Evolutionary conservation across 2,329 filamentous ascomycete species (phyloP), one percentile per base, ranked within the genome.

Genomic region (Phyllachora maydis): DNA sequence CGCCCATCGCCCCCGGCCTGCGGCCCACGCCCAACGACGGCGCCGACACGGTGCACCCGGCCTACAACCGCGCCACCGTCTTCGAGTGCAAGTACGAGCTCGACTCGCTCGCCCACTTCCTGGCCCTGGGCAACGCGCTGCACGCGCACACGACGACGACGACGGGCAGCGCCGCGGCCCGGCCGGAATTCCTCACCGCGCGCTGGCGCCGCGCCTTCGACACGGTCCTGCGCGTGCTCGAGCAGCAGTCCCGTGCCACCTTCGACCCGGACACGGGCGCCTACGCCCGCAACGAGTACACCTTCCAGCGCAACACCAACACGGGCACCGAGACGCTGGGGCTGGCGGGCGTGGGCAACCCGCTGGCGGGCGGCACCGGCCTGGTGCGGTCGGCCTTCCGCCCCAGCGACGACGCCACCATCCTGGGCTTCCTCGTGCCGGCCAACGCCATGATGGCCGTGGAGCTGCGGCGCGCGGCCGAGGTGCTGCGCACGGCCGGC

Each of bases 51-150:
- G 88, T 98, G 0, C 81, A 92, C 37, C 88, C 88, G 1, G 57
- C 59, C 1, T 95, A 91, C 41, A 82, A 95, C 39, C 74, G 74
- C 0, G 65, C 59, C 1, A 65, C 71, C 23, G 88, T 98, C 4
- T 98, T 93, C 34, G 88, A 98, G 49, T 98, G 88, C 65, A 98
- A 98, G 50, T 98, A 95, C 48, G 88, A 98, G 52, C 68, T 98
- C 12, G 88, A 98, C 49, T 93, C 83, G 6, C 59, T 98, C 1
- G 88, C 83, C 0, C 74, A 90, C 41, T 98, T 98, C 45, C 60
- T 98, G 5, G 69, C 76, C 0, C 52, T 98, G 3, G 66, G 62
- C 11, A 93, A 92, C 38, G 71, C 92, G 35, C 95, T 91, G 48
- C 62, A 88, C 49, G 66, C 75, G 18, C 63, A 78, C 39, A 90